Percentiles rank a stretch among this genome's conserved stretches.
phyloP scores from a whole-genome alignment of 2,329 filamentous ascomycete genomes.

The Trichophyton verrucosum region DNA sequence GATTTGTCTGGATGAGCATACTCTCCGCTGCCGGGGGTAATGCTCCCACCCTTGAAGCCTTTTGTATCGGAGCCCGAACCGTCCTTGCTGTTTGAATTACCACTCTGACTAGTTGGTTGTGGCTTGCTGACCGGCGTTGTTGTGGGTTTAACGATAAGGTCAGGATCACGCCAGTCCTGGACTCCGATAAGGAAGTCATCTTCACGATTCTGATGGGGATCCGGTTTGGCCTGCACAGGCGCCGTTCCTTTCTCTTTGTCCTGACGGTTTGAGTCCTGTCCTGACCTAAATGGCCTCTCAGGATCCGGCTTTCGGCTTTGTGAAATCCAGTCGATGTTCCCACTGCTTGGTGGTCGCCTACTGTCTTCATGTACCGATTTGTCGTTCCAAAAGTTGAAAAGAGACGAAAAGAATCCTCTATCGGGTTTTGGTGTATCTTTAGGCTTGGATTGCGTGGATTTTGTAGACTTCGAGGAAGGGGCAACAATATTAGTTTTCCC shows the following conservation, averaged over 20 bases:
- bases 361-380: conserved; percentile 28
- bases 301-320: conserved; percentile 16
- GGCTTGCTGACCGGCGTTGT: conserved; percentile 17
- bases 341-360: conserved; percentile 57
- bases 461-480: conserved; percentile 19
- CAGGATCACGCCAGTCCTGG: conserved; percentile 75
- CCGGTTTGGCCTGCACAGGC: conserved; percentile 13
- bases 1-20: conserved; percentile 41
- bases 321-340: conserved; percentile 62
- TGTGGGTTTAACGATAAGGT: conserved; percentile 40
- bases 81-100: conserved; percentile 20
- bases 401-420: conserved; percentile 18
- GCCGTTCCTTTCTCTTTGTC: conserved; percentile 11
- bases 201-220: conserved; percentile 16
- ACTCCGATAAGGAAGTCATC: conserved; percentile 69
- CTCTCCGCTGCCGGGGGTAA: conserved; percentile 60
- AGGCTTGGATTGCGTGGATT: conserved; percentile 17
- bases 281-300: conserved; percentile 15
- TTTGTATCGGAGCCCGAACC: conserved; percentile 21
- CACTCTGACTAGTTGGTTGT: conserved; percentile 5
- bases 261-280: conserved; percentile 21
- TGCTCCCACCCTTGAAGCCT: conserved; percentile 50
- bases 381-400: not conserved
- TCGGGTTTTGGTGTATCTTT: conserved; percentile 14
- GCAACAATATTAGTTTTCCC: conserved; percentile 20